Percentiles rank a stretch among this genome's conserved stretches.
phyloP scores from a whole-genome alignment of 179 eudicot species.

The Spinacia oleracea region DNA sequence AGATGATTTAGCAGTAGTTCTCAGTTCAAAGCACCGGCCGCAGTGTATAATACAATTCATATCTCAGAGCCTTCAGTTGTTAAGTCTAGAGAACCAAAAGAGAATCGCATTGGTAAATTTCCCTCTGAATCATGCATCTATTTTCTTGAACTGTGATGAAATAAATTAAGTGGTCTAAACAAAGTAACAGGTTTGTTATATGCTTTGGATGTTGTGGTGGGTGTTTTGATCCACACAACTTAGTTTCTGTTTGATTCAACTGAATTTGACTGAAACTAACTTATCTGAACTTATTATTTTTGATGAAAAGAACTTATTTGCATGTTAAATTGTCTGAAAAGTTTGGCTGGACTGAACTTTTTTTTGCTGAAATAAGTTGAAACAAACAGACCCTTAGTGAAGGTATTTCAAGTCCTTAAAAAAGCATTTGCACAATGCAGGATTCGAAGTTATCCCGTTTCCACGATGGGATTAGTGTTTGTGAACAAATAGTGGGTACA shows the following conservation, averaged over 20 bases:
- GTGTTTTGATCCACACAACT: not conserved
- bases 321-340: no score
- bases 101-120: slow-evolving; percentile 59
- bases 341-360: no score
- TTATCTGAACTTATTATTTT: no score
- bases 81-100: slow-evolving; percentile 64
- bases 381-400: no score
- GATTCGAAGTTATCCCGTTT: slow-evolving; percentile 75
- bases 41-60: slow-evolving; percentile 89
- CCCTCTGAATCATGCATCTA: slow-evolving; percentile 4
- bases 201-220: not conserved
- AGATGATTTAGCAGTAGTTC: slow-evolving; percentile 75
- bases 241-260: no score
- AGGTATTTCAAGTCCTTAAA: slow-evolving; percentile 1
- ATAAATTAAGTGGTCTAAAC: not conserved
- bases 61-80: slow-evolving; percentile 64
- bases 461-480: slow-evolving; percentile 84
- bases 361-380: no score
- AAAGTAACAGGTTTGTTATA: not conserved
- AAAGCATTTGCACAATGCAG: slow-evolving; percentile 39
- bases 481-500: slow-evolving; percentile 71
- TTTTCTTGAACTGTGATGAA: not conserved
- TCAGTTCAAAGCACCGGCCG: slow-evolving; percentile 73
- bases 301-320: no score
- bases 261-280: no score